Evolutionary conservation across 805 yeast species (phyloP), one percentile per base, ranked within the genome.

Genomic region (Spathaspora hagerdaliae): DNA sequence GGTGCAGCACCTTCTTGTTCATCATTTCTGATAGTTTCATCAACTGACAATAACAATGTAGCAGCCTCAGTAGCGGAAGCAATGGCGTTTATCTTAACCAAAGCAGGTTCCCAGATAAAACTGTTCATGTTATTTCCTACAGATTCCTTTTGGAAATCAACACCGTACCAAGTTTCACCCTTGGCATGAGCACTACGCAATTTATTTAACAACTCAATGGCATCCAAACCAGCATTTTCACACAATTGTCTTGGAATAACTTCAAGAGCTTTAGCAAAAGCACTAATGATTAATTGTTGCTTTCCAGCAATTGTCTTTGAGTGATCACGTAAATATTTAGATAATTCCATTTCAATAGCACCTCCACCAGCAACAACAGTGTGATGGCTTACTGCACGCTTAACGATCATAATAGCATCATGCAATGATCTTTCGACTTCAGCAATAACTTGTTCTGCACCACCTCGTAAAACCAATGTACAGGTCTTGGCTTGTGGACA

Each of bases 141-240:
- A 36, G 75, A 64, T 63, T 89, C 98, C 49, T 80, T 80, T 48
- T 81, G 86, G 71, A 94, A 94, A 69, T 94, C 97, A 49, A 94
- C 82, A 54, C 99, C 99, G 51, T 75, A 83, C 94, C 96, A 88
- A 38, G 69, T 75, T 58, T 92, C 96, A 51, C 96, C 97, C 63
- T 87, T 87, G 44, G 96, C 94, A 60, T 94, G 99, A 14, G 88
- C 85, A 78, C 94, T 86, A 69, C 99, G 82, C 60, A 94, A 75
- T 60, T 85, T 81, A 66, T 94, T 94, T 56, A 94, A 79, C 49
- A 94, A 71, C 63, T 94, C 98, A n/a, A 96, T 88, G 15, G 96
- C 95, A 63, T 94, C 99, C 54, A 94, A 83, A 5, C 99, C 99
- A n/a, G 97, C 99, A 65, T 94, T 94, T 63, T 94, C 99, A 73